Percentiles rank a stretch among this genome's conserved stretches.
phyloP scores from a whole-genome alignment of 495 filamentous ascomycete species.

The Talaromyces stipitatus region DNA sequence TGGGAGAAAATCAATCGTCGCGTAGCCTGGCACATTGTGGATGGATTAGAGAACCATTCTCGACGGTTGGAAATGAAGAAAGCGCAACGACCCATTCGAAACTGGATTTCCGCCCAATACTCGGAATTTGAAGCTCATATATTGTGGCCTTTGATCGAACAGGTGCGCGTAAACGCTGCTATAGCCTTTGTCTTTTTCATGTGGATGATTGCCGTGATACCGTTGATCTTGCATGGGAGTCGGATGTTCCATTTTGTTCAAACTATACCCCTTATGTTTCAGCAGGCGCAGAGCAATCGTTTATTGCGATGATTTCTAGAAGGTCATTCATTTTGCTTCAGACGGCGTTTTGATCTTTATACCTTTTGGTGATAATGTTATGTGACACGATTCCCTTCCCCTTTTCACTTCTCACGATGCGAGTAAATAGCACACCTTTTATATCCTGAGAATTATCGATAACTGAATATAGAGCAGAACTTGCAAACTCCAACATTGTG shows the following conservation, averaged over 20 bases:
- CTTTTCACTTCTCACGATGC: too few relatives aligned
- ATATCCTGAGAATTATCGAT: not conserved
- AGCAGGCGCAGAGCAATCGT: conserved; percentile 5
- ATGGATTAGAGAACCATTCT: conserved; percentile 35
- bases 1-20: conserved; percentile 60
- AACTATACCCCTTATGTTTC: conserved; percentile 8
- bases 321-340: not conserved
- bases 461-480: not conserved
- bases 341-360: not conserved
- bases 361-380: not conserved
- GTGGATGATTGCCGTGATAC: conserved; percentile 30
- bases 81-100: conserved; percentile 7
- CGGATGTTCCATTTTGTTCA: conserved; percentile 13
- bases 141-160: conserved; percentile 14
- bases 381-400: not conserved
- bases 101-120: conserved; percentile 3
- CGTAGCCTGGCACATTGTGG: conserved; percentile 49
- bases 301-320: conserved; percentile 1
- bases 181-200: conserved; percentile 23
- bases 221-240: conserved; percentile 27
- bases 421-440: not conserved
- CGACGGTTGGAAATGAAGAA: not conserved
- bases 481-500: too few relatives aligned
- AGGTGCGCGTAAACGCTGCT: conserved; percentile 16
- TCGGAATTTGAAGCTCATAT: conserved; percentile 1